These are phyloP conservation scores for Heterobasidion parviporum DNA, from an alignment of 1,284 basidiomycete genomes.

Conservation along the genomic window DNA sequence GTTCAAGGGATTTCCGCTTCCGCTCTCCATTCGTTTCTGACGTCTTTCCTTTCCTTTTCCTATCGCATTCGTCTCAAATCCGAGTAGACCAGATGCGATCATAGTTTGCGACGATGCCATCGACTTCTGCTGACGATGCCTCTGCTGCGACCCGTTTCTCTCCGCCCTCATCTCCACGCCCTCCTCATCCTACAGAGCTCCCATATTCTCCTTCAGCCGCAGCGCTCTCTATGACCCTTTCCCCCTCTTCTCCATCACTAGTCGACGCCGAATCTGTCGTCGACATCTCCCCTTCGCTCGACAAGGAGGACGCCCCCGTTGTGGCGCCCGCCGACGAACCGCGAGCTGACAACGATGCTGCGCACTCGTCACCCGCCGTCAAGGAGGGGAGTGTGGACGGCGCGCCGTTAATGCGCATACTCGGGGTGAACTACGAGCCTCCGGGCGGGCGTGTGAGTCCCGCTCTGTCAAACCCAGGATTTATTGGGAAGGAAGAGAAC, in stretches of 20 bases:
- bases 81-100: too few relatives aligned
- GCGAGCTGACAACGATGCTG: too few relatives aligned
- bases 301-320: too few relatives aligned
- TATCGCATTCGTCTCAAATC: too few relatives aligned
- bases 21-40: too few relatives aligned
- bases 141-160: too few relatives aligned
- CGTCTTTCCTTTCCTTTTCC: too few relatives aligned
- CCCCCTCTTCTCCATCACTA: background rate
- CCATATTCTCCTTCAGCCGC: background rate
- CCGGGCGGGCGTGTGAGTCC: background rate
- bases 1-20: too few relatives aligned
- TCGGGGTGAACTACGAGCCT: background rate
- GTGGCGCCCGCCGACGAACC: too few relatives aligned
- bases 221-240: background rate
- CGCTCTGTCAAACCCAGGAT: background rate
- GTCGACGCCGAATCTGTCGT: background rate
- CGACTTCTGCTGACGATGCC: too few relatives aligned
- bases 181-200: background rate
- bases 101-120: too few relatives aligned
- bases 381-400: background rate
- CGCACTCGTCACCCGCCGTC: background rate
- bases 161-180: background rate
- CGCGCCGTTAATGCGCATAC: background rate
- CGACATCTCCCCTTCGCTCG: background rate
- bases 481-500: slow-evolving; percentile 8